Conservation (phyloP, 208 protist genomes). For the Acanthamoeba culbertsoni region DNA sequence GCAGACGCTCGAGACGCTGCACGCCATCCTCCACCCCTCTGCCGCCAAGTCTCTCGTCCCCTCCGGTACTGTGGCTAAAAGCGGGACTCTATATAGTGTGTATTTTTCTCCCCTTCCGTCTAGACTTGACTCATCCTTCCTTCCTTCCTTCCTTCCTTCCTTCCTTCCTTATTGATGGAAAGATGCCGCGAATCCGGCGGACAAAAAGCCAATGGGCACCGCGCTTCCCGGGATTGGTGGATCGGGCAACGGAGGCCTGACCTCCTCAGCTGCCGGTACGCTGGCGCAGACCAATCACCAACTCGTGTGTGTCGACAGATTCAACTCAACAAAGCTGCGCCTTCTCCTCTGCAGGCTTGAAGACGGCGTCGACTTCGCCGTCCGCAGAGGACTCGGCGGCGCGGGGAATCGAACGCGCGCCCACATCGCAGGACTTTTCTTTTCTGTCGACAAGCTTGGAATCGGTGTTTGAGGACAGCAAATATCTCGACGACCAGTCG, state of each 20-base stretch:
- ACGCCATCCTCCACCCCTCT: slow-evolving; percentile 50
- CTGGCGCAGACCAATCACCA: too few relatives aligned
- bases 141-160: neutral
- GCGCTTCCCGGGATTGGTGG: neutral
- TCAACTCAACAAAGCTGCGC: neutral
- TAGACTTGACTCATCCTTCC: neutral
- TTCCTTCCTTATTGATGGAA: too few relatives aligned
- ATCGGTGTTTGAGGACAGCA: slow-evolving; percentile 19
- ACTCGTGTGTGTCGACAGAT: neutral
- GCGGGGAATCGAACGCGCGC: slow-evolving; percentile 4
- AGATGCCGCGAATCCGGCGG: neutral
- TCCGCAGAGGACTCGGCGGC: neutral
- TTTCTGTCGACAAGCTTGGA: neutral
- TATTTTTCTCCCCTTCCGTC: too few relatives aligned
- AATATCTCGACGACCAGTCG: slow-evolving; percentile 33
- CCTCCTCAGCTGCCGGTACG: neutral
- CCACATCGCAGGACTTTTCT: neutral
- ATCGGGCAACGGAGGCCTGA: neutral
- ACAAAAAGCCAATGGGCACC: neutral
- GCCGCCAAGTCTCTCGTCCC: neutral
- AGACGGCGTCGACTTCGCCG: too few relatives aligned
- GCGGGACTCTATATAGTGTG: too few relatives aligned
- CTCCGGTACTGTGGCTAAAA: too few relatives aligned
- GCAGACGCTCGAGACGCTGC: slow-evolving; percentile 63
- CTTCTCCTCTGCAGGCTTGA: neutral